Evolutionary conservation across 2,329 filamentous ascomycete species (phyloP).

Genomic region (Mariannaea elegans): DNA sequence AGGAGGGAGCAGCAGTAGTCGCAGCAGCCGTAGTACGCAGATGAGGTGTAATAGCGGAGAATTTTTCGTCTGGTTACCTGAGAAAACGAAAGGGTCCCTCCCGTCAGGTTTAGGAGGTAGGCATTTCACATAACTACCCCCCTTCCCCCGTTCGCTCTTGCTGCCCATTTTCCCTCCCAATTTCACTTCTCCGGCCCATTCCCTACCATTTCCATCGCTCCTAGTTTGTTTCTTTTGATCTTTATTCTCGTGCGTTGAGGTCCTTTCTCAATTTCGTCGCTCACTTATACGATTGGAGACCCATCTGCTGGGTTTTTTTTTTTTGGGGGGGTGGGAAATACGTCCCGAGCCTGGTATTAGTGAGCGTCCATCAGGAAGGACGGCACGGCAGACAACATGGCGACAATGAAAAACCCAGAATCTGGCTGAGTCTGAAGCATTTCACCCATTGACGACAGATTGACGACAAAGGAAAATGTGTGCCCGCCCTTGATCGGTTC

Average conservation of each 20-base stretch:
- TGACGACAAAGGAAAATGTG: constrained; percentile 24
- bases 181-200: constrained; percentile 32
- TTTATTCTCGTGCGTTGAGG: constrained; percentile 32
- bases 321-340: constrained; percentile 27
- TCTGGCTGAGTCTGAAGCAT: constrained; percentile 4
- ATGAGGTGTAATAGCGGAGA: constrained; percentile 23
- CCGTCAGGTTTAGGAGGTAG: constrained; percentile 28
- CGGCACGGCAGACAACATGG: constrained; percentile 4
- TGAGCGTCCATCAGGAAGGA: constrained; percentile 15
- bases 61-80: constrained; percentile 28
- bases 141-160: constrained; percentile 46
- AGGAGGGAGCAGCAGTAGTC: constrained; percentile 4
- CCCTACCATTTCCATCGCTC: constrained; percentile 28
- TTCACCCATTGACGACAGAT: constrained; percentile 18
- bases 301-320: constrained; percentile 31
- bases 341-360: constrained; percentile 27
- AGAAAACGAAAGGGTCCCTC: constrained; percentile 21
- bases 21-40: constrained; percentile 13
- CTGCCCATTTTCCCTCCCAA: constrained; percentile 40
- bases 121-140: constrained; percentile 50
- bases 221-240: constrained; percentile 12
- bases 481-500: constrained; percentile 31
- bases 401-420: constrained; percentile 17
- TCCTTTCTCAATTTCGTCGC: constrained; percentile 27
- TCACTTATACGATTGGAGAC: constrained; percentile 38